Evolutionary conservation across 2,329 filamentous ascomycete species (phyloP).

Genomic region (Verticillium albo-atrum): DNA sequence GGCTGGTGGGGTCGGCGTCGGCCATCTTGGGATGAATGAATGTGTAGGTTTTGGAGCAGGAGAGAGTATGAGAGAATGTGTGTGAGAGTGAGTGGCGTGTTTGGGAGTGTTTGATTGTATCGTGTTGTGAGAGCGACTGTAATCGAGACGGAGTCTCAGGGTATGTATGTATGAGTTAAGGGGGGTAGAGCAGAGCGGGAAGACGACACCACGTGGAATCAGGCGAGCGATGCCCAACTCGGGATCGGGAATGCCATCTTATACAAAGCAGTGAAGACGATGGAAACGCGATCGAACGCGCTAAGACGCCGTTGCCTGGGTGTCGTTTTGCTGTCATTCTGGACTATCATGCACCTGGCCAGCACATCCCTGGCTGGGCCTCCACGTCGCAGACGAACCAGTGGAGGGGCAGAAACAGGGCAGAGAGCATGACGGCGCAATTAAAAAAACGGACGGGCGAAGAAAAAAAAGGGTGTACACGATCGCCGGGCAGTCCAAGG

Average conservation of each 20-base stretch:
- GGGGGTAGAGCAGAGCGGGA: background rate
- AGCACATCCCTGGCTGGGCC: conserved; percentile 5
- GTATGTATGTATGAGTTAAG: background rate
- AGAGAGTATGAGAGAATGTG: background rate
- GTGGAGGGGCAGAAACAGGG: background rate
- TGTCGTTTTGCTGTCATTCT: conserved; percentile 12
- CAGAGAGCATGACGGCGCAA: background rate
- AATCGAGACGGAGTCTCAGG: background rate
- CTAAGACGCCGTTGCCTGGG: conserved; percentile 1
- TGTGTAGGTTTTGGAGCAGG: too few species aligned
- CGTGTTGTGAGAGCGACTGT: background rate
- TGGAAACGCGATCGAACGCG: conserved; percentile 7
- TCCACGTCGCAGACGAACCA: background rate
- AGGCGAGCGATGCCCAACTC: background rate
- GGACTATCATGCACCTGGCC: conserved; percentile 14
- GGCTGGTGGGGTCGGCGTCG: background rate
- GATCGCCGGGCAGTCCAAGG: background rate
- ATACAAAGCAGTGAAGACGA: background rate
- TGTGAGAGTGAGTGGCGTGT: background rate
- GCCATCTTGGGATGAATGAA: background rate
- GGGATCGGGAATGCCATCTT: background rate
- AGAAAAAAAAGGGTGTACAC: too few species aligned
- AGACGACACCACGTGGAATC: background rate
- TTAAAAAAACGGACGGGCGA: too few species aligned
- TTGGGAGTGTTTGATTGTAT: too few species aligned